Evolutionary conservation across 148 eudicot species (phyloP), one percentile per base, ranked within the genome.

Genomic region (Amaranthus hypochondriacus): DNA sequence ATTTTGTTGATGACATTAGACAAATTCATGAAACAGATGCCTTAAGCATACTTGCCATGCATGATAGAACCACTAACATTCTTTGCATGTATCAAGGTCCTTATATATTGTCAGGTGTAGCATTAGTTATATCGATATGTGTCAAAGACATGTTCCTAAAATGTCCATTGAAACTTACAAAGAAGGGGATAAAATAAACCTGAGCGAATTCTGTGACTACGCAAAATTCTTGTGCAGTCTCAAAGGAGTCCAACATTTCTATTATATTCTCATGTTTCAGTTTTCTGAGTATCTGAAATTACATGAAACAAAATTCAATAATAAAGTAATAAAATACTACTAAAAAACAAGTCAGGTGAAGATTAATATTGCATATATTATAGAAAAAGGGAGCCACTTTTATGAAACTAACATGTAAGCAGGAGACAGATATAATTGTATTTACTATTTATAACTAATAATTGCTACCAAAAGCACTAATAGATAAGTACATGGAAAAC

Each of bases 171-270:
- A 65, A 9, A 44, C 49, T 4, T n/a, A 56, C 43, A 3, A 50
- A 77, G 9, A 76, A 21, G 75, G 52, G 49, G 63, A 68, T 69
- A 62, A 75, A 78, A 56, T 78, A 79, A 28, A 96, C 99, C 81
- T 92, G 99, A 51, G 97, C 99, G 77, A 96, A 96, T 79, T 96
- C 99, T 21, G 99, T 96, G 54, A 96, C 97, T 57, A 96, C 99
- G 76, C 99, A 96, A 66, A 96, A 86, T 82, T 96, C 97, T 64
- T 96, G 96, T 39, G 86, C 86, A 75, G 89, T 96, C 83, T 96
- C 99, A 70, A 96, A 96, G 12, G 99, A 92, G 81, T 96, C 99
- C 10, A 92, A 89, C 99, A 96, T 96, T 76, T 84, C 94, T 68
- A 96, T 96, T 28, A 96, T 96, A 74, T 96, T 96, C 73, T 90